Percentiles rank a stretch among this genome's conserved stretches.
Evolutionary conservation across 2,329 filamentous ascomycete genomes (phyloP).

Genomic region (Fusarium sp.): DNA sequence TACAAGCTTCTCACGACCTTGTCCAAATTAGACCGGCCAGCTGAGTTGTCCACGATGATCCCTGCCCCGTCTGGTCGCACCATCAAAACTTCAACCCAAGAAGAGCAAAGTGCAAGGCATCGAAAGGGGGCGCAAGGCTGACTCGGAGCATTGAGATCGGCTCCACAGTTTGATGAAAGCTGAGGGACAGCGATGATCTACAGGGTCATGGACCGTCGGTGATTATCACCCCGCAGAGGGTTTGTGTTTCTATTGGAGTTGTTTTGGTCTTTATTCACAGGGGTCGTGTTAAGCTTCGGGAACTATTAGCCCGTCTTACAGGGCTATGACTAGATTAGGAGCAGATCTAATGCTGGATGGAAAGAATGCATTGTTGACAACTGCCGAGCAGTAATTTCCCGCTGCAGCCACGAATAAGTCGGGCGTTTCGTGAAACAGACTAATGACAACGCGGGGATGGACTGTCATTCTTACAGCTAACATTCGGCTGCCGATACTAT

Average conservation of each 20-base stretch:
- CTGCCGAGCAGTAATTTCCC: background rate
- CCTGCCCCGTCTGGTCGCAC: background rate
- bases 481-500: background rate
- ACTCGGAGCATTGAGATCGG: background rate
- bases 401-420: background rate
- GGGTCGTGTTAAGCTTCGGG: background rate
- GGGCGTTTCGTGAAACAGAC: background rate
- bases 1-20: background rate
- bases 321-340: background rate
- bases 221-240: background rate
- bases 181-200: slow-evolving; percentile 6
- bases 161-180: slow-evolving; percentile 10
- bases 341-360: background rate
- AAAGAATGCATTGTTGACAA: background rate
- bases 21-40: background rate
- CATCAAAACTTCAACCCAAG: background rate
- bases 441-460: background rate
- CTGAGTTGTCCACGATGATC: background rate
- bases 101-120: background rate
- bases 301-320: slow-evolving; percentile 4
- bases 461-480: background rate
- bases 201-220: slow-evolving; percentile 15
- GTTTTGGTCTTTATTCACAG: background rate
- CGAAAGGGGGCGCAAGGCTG: slow-evolving; percentile 20
- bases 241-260: background rate